These are phyloP conservation scores for Colletotrichum viniferum DNA, from an alignment of 2,329 filamentous ascomycete genomes.

Conservation along the genomic window DNA sequence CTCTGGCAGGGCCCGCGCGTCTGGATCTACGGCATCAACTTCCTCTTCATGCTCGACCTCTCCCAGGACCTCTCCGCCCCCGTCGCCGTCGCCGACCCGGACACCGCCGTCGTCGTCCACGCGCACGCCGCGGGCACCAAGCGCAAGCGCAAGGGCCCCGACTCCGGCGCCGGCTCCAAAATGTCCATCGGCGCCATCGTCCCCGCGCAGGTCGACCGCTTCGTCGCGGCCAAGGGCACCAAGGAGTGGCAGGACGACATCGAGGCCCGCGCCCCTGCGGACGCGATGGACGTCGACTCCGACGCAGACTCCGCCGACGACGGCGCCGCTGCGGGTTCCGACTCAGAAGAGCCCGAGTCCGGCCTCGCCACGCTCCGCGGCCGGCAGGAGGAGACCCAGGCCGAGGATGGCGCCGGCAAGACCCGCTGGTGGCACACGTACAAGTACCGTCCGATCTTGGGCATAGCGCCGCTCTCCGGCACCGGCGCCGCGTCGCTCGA, in stretches of 20 bases:
- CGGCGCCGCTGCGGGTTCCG: neutral
- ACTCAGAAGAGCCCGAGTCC: constrained; percentile 39
- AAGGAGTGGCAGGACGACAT: constrained; percentile 35
- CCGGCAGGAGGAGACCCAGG: constrained; percentile 20
- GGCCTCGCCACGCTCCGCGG: constrained; percentile 39
- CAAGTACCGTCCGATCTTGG: constrained; percentile 94
- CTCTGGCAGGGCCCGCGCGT: constrained; percentile 81
- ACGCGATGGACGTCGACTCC: constrained; percentile 33
- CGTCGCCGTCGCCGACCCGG: constrained; percentile 22
- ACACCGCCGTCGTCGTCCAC: constrained; percentile 22
- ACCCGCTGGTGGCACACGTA: constrained; percentile 77
- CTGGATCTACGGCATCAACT: constrained; percentile 87
- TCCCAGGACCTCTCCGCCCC: constrained; percentile 66
- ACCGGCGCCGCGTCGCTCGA: constrained; percentile 55
- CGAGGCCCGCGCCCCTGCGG: constrained; percentile 37
- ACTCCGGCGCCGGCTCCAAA: constrained; percentile 57
- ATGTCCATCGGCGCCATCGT: constrained; percentile 52
- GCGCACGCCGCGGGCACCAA: constrained; percentile 42
- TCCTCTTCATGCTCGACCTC: constrained; percentile 92
- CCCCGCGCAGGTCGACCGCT: constrained; percentile 42
- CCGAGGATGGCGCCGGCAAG: constrained; percentile 26
- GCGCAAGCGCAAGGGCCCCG: constrained; percentile 55
- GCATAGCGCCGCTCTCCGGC: constrained; percentile 55
- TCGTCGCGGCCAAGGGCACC: constrained; percentile 37
- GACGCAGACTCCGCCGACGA: constrained; percentile 39